A percentile compares a stretch with the other conserved stretches of the same genome.
These are phyloP conservation scores for Tricholoma terreum DNA, from an alignment of 768 basidiomycete species.

Conservation along the genomic window DNA sequence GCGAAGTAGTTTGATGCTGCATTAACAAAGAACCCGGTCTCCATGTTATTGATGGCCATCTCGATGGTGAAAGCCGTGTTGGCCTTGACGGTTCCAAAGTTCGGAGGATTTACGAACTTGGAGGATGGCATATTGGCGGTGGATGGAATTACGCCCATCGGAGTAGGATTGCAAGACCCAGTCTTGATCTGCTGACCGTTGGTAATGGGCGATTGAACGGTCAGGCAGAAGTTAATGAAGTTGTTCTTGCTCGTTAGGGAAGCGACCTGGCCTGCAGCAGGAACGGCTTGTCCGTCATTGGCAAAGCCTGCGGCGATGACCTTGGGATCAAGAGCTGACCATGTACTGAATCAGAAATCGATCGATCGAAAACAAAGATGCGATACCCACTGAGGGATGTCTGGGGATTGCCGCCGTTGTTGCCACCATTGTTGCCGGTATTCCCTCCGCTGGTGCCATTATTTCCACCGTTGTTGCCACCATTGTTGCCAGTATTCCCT, in stretches of 20 bases:
- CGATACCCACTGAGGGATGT: constrained; percentile 32
- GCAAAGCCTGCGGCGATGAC: constrained; percentile 27
- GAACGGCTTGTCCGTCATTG: constrained; percentile 25
- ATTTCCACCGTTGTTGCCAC: not conserved
- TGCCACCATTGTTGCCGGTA: constrained; percentile 6
- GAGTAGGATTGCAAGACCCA: constrained; percentile 24
- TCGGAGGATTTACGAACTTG: constrained; percentile 35
- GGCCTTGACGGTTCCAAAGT: constrained; percentile 37
- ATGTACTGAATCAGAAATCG: not conserved
- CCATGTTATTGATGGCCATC: constrained; percentile 33
- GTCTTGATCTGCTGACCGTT: constrained; percentile 37
- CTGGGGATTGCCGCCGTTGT: constrained; percentile 30
- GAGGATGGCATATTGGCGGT: constrained; percentile 37
- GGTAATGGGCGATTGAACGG: constrained; percentile 50
- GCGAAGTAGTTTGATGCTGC: constrained; percentile 39
- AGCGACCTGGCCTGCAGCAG: constrained; percentile 36
- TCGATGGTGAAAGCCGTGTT: constrained; percentile 42
- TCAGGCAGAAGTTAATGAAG: constrained; percentile 47
- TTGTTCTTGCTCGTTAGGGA: constrained; percentile 48
- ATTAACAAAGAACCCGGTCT: constrained; percentile 45
- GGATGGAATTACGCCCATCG: constrained; percentile 45
- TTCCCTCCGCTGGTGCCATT: constrained; percentile 1
- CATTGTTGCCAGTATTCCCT: constrained; percentile 8
- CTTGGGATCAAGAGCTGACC: constrained; percentile 22
- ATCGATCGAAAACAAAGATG: not conserved